These are phyloP conservation scores for Puccinia brachypodii DNA, from an alignment of 1,284 basidiomycete genomes.

Conservation along the genomic window DNA sequence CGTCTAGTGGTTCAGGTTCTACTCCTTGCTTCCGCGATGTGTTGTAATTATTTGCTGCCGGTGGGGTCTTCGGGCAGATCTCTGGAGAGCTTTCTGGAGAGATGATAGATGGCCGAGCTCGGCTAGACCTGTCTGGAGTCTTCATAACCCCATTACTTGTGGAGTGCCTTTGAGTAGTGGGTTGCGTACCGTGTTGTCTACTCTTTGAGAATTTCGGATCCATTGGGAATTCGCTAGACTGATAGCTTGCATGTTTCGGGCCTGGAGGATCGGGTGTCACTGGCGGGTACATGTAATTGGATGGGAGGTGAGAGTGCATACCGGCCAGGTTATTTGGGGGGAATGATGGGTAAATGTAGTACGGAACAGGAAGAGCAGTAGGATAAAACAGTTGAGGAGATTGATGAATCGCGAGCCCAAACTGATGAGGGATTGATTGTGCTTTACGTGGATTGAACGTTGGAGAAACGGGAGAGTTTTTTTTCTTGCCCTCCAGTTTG, in stretches of 20 bases:
- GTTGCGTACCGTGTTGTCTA: not conserved
- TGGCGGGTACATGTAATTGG: not conserved
- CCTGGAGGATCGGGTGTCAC: not conserved
- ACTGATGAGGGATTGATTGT: not conserved
- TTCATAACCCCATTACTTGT: not conserved
- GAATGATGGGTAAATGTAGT: not conserved
- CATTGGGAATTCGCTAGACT: not conserved
- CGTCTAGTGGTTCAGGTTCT: not conserved
- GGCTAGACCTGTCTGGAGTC: not conserved
- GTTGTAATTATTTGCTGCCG: not conserved
- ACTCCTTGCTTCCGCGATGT: not conserved
- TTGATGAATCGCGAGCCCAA: not conserved
- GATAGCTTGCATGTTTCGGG: not conserved
- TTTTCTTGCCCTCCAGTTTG: slow-evolving; percentile 13
- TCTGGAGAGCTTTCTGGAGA: slow-evolving; percentile 5
- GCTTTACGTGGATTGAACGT: not conserved
- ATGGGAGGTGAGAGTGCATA: not conserved
- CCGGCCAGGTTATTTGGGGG: not conserved
- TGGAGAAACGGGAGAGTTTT: not conserved
- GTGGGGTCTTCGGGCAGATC: not conserved
- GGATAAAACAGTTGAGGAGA: not conserved
- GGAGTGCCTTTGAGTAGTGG: not conserved
- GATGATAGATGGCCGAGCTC: not conserved
- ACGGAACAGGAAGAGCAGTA: not conserved
- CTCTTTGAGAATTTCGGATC: not conserved